Base-by-base conservation (phyloP, 2,329 filamentous ascomycete genomes). In the Aspergillus sp. region DNA sequence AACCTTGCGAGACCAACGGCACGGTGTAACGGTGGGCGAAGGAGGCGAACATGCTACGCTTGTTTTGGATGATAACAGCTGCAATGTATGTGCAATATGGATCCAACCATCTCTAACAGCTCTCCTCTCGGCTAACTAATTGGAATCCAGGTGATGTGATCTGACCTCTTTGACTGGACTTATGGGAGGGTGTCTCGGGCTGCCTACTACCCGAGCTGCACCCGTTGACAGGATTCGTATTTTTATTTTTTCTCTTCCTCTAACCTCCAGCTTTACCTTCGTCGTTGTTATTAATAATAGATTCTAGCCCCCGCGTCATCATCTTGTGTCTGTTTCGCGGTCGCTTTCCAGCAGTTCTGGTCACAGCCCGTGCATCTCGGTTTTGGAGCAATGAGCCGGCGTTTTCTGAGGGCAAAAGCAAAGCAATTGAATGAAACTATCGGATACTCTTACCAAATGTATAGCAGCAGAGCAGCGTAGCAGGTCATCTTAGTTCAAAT, bases 91-190 rank as follows among this genome's bases (percentile, higher is more conserved):
- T 61, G 30, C 7, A 36, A 45, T 45, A 12, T 23, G 19, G 19
- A 23, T 9, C 17, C 41, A 21, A 23, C 10, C 17, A 45, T 21
- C 9, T 10, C 17, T 45, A 36, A 36, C 19, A 13, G 41, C 19
- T 23, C 41, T 9, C 41, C 10, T 13, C 32, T 13, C 32, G 5
- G 5, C 32, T 36, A 13, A 49, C 67, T 45, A 4, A 43, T 54
- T n/a, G 32, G 1, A 41, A 3, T 36, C n/a, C 60, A 75, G 73
- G 67, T 75, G 47, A 75, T 75, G 73, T 75, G 68, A 75, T 74
- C 72, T 75, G 67, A 73, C 58, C 55, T 41, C 28, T n/a, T 32
- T 28, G 43, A 48, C 55, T 5, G 32, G 41, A 32, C 30, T 17
- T 7, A 43, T 21, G 45, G 32, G 19, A 7, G 10, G 39, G 7